Evolutionary conservation across 805 yeast species (phyloP).

Genomic region (Hanseniaspora hatyaiensis): DNA sequence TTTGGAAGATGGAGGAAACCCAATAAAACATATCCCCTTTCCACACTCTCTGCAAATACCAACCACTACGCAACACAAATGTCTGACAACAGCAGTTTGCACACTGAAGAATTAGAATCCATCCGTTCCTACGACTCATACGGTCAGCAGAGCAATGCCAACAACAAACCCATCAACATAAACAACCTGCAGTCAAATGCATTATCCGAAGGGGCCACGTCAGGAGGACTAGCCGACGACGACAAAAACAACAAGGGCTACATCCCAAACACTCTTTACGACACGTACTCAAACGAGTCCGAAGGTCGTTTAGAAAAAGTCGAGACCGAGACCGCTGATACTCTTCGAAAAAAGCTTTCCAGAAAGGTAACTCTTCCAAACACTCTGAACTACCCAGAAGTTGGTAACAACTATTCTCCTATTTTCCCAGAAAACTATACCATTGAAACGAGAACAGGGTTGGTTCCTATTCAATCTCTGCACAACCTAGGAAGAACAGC

Average conservation of each 20-base stretch:
- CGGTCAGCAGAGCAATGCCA: constrained; percentile 17
- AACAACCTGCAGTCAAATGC: constrained; percentile 7
- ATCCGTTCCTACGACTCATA: constrained; percentile 19
- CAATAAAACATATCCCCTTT: neutral
- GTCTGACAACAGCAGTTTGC: neutral
- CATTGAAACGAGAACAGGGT: constrained; percentile 75
- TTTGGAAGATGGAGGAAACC: too few relatives aligned
- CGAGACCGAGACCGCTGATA: constrained; percentile 61
- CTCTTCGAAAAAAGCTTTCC: constrained; percentile 54
- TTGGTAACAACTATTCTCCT: constrained; percentile 34
- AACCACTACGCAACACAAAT: neutral
- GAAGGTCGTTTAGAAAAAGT: constrained; percentile 8
- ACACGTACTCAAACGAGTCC: constrained; percentile 29
- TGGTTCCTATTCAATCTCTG: constrained; percentile 69
- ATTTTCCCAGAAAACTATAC: constrained; percentile 90
- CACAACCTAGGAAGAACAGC: constrained; percentile 48
- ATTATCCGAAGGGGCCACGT: neutral
- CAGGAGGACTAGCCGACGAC: neutral
- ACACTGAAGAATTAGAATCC: constrained; percentile 7
- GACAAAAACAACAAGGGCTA: neutral
- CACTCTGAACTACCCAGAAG: constrained; percentile 36
- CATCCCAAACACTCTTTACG: constrained; percentile 23
- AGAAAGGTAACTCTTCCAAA: constrained; percentile 45
- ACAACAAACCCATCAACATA: constrained; percentile 2
- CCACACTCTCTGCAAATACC: neutral